phyloP scores from a whole-genome alignment of 495 filamentous ascomycete species.

The Cenococcum geophilum region DNA sequence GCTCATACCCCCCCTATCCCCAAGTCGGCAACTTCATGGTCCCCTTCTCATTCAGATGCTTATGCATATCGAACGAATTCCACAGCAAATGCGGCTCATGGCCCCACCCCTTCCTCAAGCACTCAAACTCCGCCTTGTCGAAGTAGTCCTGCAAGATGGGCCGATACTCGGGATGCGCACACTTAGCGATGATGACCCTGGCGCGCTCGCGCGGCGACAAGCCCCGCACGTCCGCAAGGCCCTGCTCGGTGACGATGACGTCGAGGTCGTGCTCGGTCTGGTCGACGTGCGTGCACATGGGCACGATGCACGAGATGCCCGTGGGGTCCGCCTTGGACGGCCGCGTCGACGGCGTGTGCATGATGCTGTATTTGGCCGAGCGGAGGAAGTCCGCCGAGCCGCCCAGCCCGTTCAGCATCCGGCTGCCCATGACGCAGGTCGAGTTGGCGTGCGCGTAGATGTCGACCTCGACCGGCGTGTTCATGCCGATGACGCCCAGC shows the following conservation, averaged over 20 bases:
- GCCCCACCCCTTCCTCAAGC: constrained; percentile 79
- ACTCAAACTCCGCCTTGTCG: constrained; percentile 81
- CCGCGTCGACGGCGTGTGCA: constrained; percentile 81
- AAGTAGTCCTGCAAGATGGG: constrained; percentile 81
- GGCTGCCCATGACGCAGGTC: constrained; percentile 83
- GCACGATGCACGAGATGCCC: constrained; percentile 81
- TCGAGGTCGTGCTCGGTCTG: constrained; percentile 91
- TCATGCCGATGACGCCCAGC: constrained; percentile 88
- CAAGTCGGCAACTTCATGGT: constrained; percentile 72
- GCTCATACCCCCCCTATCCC: constrained; percentile 24
- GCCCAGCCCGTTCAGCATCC: constrained; percentile 89
- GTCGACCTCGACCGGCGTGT: constrained; percentile 90
- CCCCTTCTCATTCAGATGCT: constrained; percentile 69
- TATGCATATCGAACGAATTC: constrained; percentile 85
- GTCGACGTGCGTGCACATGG: constrained; percentile 89
- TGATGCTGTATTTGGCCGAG: constrained; percentile 79
- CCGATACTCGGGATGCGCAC: constrained; percentile 78
- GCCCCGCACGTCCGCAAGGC: constrained; percentile 80
- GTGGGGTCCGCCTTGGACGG: constrained; percentile 78
- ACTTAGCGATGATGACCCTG: constrained; percentile 80
- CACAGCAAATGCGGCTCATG: constrained; percentile 84
- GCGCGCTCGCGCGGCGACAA: constrained; percentile 75
- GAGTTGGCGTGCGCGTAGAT: constrained; percentile 93
- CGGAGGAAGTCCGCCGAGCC: constrained; percentile 86
- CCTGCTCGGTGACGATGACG: constrained; percentile 80